Evolutionary conservation across 2,329 filamentous ascomycete species (phyloP).

Genomic region (Aspergillus sp.): DNA sequence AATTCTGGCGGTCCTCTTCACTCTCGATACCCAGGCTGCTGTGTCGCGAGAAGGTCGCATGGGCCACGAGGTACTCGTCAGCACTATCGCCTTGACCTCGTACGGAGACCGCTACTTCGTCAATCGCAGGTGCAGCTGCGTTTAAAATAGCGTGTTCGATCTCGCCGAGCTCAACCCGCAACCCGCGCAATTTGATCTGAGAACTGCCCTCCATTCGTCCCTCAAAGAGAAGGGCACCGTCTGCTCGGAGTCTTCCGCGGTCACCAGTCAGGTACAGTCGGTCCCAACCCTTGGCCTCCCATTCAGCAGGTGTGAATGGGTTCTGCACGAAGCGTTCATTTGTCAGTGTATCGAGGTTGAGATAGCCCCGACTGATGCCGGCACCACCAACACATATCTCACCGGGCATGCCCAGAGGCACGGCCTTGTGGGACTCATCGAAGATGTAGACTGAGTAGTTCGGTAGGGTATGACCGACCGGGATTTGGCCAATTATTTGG

Average conservation of each 20-base stretch:
- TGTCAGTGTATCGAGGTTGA: constrained; percentile 12
- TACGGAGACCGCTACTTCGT: constrained; percentile 28
- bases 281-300: constrained; percentile 7
- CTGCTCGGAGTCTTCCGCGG: constrained; percentile 12
- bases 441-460: constrained; percentile 37
- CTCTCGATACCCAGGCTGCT: not conserved
- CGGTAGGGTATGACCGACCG: constrained; percentile 21
- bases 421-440: constrained; percentile 34
- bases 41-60: constrained; percentile 26
- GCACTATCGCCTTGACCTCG: constrained; percentile 8
- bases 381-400: constrained; percentile 41
- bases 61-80: constrained; percentile 29
- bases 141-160: constrained; percentile 34
- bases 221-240: constrained; percentile 20
- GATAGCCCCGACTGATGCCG: constrained; percentile 22
- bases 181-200: constrained; percentile 21
- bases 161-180: constrained; percentile 45
- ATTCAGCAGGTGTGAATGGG: constrained; percentile 2
- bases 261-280: constrained; percentile 23
- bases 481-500: not conserved
- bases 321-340: constrained; percentile 7
- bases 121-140: constrained; percentile 18
- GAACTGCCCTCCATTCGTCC: constrained; percentile 16
- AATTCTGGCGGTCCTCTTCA: too few species aligned
- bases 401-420: constrained; percentile 41